Evolutionary conservation across 176 grass and related monocot species (phyloP), one percentile per base, ranked within the genome.

Genomic region (Tillandsia leiboldiana): DNA sequence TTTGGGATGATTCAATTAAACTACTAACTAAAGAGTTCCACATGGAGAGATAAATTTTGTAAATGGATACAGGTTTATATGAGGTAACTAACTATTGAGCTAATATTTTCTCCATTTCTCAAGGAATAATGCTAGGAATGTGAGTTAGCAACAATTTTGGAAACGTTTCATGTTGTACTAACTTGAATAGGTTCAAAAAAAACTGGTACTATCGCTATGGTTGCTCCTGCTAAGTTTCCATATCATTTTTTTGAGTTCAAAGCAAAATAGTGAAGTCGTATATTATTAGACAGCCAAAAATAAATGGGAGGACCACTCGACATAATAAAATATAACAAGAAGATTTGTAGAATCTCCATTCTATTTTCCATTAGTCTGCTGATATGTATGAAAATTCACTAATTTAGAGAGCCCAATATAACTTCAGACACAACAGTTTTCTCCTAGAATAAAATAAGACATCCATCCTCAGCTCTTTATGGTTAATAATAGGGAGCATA

Each of bases 401-500:
- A 61, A 61, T 61, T 61, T 61, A 18, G 56, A 61, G 12, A 61
- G 22, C 8, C 56, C 56, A 61, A 61, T 61, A 10, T 20, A 61
- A 61, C 2, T 61, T 59, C 18, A 20, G 56, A 61, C 12, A 61
- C 10, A 61, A 61, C 22, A 18, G 22, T 61, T 8, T n/a, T 59
- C 56, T 61, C 56, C 17, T 69, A 69, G 71, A 22, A 79, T n/a
- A 77, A 76, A 72, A 14, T 65, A 73, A 73, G 72, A 9, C 23
- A 58, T 18, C 12, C 48, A 69, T 12, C 51, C 51, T 70, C 79
- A 84, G 75, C 18, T 76, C 47, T 80, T 48, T 26, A 65, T 66
- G 11, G 73, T 54, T 28, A 53, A 52, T 29, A 29, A 64, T 65
- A 5, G 28, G 53, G 12, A 65, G 13, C 51, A 71, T 90, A 96